Conservation (phyloP, 306 rosid species). For the Prunus mira region DNA sequence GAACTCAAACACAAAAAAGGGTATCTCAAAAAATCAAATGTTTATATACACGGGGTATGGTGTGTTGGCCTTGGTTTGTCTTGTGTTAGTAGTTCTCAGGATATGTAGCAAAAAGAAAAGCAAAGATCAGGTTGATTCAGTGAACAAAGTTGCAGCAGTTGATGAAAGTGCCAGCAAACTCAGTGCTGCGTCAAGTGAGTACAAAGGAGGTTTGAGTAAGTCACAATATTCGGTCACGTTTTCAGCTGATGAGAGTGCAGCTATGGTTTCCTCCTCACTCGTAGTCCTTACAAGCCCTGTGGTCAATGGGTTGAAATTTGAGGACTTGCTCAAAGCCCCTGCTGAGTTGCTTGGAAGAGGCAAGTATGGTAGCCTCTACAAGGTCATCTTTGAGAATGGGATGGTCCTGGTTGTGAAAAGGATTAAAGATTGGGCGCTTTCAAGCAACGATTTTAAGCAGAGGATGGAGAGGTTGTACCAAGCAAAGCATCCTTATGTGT, state of each 20-base stretch:
- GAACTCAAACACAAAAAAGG: slow-evolving; percentile 37
- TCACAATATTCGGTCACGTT: slow-evolving; percentile 39
- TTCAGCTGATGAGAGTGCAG: slow-evolving; percentile 56
- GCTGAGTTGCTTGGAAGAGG: slow-evolving; percentile 90
- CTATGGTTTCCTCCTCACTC: slow-evolving; percentile 53
- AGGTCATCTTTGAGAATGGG: slow-evolving; percentile 59
- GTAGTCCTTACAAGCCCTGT: slow-evolving; percentile 52
- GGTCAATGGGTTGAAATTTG: slow-evolving; percentile 50
- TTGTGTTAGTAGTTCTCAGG: slow-evolving; percentile 30
- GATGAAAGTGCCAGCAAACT: slow-evolving; percentile 28
- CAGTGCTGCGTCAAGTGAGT: slow-evolving; percentile 37
- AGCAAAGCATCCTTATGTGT: slow-evolving; percentile 53
- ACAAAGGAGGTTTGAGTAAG: slow-evolving; percentile 40
- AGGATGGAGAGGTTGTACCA: slow-evolving; percentile 56
- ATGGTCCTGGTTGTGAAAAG: slow-evolving; percentile 61
- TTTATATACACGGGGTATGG: slow-evolving; percentile 66
- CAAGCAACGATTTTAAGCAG: slow-evolving; percentile 49
- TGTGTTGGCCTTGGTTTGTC: slow-evolving; percentile 36
- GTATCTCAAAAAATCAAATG: slow-evolving; percentile 32
- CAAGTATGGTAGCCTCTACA: slow-evolving; percentile 66
- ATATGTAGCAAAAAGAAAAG: slow-evolving; percentile 41
- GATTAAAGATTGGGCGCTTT: slow-evolving; percentile 58
- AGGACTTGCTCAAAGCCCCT: slow-evolving; percentile 78
- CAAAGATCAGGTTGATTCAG: slow-evolving; percentile 39
- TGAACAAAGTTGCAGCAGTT: slow-evolving; percentile 21